phyloP scores from a whole-genome alignment of 148 eudicot species.

The Spergularia marina region DNA sequence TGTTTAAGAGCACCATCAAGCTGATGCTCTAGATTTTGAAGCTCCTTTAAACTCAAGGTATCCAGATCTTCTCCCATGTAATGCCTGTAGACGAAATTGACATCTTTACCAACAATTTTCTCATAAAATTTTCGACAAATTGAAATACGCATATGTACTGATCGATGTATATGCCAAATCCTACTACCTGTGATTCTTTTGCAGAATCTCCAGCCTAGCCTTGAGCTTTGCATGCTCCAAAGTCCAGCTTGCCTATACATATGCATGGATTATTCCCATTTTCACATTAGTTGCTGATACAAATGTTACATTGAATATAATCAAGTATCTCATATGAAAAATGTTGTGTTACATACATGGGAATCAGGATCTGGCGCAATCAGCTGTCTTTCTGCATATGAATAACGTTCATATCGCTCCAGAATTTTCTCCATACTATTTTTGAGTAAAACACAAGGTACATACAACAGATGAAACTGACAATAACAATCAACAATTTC shows the following conservation, averaged over 20 bases:
- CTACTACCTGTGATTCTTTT: constrained; percentile 55
- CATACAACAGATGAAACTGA: too few species aligned
- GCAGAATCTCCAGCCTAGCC: constrained; percentile 70
- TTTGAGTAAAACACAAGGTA: background rate
- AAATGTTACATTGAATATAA: background rate
- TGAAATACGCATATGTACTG: too few species aligned
- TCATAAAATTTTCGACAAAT: too few species aligned
- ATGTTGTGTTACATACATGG: constrained; percentile 31
- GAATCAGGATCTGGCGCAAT: constrained; percentile 38
- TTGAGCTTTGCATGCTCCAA: constrained; percentile 79
- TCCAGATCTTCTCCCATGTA: constrained; percentile 69
- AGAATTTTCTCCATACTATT: constrained; percentile 64
- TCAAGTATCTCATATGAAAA: background rate
- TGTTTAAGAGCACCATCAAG: constrained; percentile 61
- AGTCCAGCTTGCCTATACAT: constrained; percentile 61
- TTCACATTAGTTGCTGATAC: too few species aligned
- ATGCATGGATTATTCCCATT: too few species aligned
- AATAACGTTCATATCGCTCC: constrained; percentile 59
- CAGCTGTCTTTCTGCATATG: constrained; percentile 45
- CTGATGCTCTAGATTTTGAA: constrained; percentile 65
- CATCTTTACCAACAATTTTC: background rate
- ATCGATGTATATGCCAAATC: too few species aligned
- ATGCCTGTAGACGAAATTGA: constrained; percentile 40
- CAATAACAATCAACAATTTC: too few species aligned
- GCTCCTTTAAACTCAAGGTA: constrained; percentile 57